These are phyloP conservation scores for Naganishia cerealis DNA, from an alignment of 1,284 basidiomycete species.

Conservation along the genomic window DNA sequence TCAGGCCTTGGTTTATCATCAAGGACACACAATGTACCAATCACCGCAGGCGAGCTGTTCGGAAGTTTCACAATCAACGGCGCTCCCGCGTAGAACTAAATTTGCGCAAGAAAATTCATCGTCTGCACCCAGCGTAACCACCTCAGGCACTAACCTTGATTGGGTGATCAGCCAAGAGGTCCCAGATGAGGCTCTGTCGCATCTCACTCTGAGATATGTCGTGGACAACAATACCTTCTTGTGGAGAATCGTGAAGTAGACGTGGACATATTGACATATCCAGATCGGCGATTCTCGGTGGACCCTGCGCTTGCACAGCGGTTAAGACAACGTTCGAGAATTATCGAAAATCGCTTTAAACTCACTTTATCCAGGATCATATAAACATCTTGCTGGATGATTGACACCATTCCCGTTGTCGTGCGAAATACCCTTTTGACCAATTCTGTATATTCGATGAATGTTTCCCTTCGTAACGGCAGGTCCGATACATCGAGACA, in stretches of 20 bases:
- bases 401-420: conserved; percentile 15
- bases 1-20: conserved; percentile 38
- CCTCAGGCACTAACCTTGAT: background rate
- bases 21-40: conserved; percentile 45
- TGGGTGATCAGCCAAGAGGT: background rate
- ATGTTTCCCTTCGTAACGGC: conserved; percentile 25
- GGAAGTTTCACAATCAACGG: conserved; percentile 18
- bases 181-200: conserved; percentile 7
- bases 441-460: conserved; percentile 21
- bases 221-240: conserved; percentile 5
- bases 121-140: too few species aligned
- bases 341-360: background rate
- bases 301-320: background rate
- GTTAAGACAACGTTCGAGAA: background rate
- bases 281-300: background rate
- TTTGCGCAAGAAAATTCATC: background rate
- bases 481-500: conserved; percentile 12
- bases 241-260: conserved; percentile 3
- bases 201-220: conserved; percentile 1
- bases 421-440: conserved; percentile 21
- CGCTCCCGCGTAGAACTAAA: conserved; percentile 25
- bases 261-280: background rate
- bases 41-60: background rate
- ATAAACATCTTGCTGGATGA: conserved; percentile 19
- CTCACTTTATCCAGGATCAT: conserved; percentile 11